Percentiles rank a stretch among this genome's conserved stretches.
These are phyloP conservation scores for Ramalina intermedia DNA, from an alignment of 495 filamentous ascomycete genomes.

Conservation along the genomic window DNA sequence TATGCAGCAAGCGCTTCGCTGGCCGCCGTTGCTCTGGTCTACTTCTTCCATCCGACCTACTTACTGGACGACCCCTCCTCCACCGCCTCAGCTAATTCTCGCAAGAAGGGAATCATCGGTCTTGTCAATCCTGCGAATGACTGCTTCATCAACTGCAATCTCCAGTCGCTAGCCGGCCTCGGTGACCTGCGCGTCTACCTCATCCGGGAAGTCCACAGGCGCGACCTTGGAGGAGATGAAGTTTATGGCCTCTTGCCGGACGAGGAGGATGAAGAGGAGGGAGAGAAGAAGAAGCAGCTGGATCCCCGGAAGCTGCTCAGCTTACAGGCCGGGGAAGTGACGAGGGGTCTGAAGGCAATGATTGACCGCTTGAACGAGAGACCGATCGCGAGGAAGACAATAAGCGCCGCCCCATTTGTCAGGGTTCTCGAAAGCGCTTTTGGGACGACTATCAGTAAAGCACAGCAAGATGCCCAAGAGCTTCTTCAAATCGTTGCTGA, in stretches of 20 bases:
- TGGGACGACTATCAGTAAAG: conserved; percentile 72
- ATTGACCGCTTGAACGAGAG: conserved; percentile 88
- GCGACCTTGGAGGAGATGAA: conserved; percentile 56
- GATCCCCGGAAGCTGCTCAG: conserved; percentile 56
- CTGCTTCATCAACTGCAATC: conserved; percentile 97
- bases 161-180: conserved; percentile 91
- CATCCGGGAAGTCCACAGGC: conserved; percentile 73
- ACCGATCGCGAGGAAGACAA: conserved; percentile 86
- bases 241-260: conserved; percentile 45
- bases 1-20: conserved; percentile 95
- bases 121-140: conserved; percentile 89
- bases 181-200: conserved; percentile 80
- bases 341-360: conserved; percentile 80
- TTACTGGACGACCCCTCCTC: conserved; percentile 70
- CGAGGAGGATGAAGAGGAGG: conserved; percentile 17
- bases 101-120: conserved; percentile 82
- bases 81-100: conserved; percentile 38
- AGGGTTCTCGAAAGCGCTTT: conserved; percentile 71
- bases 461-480: conserved; percentile 98
- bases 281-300: conserved; percentile 31
- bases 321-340: conserved; percentile 65
- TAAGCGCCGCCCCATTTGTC: conserved; percentile 72
- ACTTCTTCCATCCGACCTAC: conserved; percentile 92
- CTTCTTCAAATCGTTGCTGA: conserved; percentile 90
- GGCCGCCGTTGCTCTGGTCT: conserved; percentile 88